Evolutionary conservation across 164 flowering plant genomes (phyloP).

Genomic region (Kingdonia uniflora): DNA sequence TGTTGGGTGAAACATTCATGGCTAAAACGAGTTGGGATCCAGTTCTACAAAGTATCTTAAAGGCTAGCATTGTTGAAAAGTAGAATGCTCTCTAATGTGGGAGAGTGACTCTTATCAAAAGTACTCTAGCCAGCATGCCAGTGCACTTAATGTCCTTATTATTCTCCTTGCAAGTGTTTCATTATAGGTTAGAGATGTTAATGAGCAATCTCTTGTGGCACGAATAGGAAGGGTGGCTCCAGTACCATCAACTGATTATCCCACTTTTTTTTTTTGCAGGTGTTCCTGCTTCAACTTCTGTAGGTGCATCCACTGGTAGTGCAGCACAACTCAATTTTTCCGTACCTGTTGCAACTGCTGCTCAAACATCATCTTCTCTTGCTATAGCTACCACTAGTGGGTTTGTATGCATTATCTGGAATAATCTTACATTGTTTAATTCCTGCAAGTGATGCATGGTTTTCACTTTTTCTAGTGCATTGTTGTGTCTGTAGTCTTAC

Average conservation of each 20-base stretch:
- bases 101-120: too few relatives aligned
- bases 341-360: conserved; percentile 25
- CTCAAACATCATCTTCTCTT: conserved; percentile 50
- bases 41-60: too few relatives aligned
- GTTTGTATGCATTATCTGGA: conserved; percentile 32
- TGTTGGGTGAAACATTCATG: too few relatives aligned
- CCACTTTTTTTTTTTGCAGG: conserved; percentile 18
- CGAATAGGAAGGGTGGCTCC: not conserved
- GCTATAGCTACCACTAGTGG: conserved; percentile 59
- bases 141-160: too few relatives aligned
- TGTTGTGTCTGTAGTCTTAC: not conserved
- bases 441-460: not conserved
- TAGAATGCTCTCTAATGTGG: too few relatives aligned
- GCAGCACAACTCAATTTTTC: conserved; percentile 21
- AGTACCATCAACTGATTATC: not conserved
- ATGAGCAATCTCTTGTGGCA: not conserved
- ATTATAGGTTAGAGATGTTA: too few relatives aligned
- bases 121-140: too few relatives aligned
- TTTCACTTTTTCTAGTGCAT: not conserved
- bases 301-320: conserved; percentile 26
- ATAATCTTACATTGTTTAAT: too few relatives aligned
- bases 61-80: too few relatives aligned
- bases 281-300: conserved; percentile 32
- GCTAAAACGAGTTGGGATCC: too few relatives aligned
- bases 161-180: too few relatives aligned